These are phyloP conservation scores for Sporopachydermia cereana DNA, from an alignment of 1,139 yeast species.

Conservation along the genomic window DNA sequence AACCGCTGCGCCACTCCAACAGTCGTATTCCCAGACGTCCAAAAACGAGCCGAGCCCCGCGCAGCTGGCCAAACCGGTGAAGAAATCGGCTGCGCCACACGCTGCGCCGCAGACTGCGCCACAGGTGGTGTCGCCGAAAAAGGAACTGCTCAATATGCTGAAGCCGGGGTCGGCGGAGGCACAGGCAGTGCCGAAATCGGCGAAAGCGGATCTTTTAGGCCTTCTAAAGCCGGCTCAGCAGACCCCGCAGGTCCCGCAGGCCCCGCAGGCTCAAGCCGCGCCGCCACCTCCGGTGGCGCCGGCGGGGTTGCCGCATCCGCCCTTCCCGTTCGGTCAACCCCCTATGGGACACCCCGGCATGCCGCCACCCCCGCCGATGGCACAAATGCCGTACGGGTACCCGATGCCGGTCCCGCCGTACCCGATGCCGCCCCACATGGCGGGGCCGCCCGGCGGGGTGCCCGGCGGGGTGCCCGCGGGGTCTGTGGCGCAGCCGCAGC, in stretches of 20 bases:
- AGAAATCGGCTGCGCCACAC: not conserved
- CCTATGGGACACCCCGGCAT: not conserved
- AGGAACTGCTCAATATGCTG: slow-evolving; percentile 2
- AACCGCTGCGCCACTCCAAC: not conserved
- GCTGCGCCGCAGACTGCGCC: not conserved
- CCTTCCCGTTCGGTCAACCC: not conserved
- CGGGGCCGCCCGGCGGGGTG: not conserved
- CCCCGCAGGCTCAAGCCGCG: not conserved
- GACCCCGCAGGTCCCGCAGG: not conserved
- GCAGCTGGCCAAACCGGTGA: not conserved
- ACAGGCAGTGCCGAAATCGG: not conserved
- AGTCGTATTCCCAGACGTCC: not conserved
- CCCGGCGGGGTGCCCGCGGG: not conserved
- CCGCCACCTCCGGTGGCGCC: not conserved
- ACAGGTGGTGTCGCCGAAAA: not conserved
- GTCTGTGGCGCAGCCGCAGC: not conserved
- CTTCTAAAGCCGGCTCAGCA: not conserved
- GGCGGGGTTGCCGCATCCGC: not conserved
- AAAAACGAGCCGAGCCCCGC: not conserved
- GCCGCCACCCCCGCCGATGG: not conserved
- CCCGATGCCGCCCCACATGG: not conserved
- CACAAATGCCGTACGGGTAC: not conserved
- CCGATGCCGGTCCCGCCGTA: not conserved
- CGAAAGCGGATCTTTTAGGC: not conserved
- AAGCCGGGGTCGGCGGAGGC: not conserved